Evolutionary conservation across 2,329 filamentous ascomycete genomes (phyloP).

Genomic region (Amphichorda felina): DNA sequence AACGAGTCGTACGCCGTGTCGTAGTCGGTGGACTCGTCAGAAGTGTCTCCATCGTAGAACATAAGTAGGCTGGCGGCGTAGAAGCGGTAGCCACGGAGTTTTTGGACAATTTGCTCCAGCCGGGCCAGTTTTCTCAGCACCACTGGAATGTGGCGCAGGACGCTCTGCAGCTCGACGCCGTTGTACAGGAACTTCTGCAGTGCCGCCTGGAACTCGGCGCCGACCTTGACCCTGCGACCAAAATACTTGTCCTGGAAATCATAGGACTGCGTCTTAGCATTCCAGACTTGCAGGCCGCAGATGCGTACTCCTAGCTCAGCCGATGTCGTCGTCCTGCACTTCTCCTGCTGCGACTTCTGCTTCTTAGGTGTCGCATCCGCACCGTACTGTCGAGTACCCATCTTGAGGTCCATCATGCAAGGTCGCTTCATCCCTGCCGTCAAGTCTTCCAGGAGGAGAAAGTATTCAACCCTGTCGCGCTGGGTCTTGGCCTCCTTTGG

Average conservation of each 20-base stretch:
- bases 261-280: constrained; percentile 69
- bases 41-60: constrained; percentile 82
- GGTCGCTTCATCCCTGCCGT: constrained; percentile 94
- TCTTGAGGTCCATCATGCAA: constrained; percentile 95
- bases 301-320: constrained; percentile 83
- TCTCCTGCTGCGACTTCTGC: constrained; percentile 81
- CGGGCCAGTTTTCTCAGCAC: constrained; percentile 75
- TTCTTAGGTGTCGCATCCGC: constrained; percentile 89
- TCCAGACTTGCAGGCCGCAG: constrained; percentile 95
- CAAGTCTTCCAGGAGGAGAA: constrained; percentile 84
- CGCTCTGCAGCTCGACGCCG: constrained; percentile 67
- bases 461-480: constrained; percentile 70
- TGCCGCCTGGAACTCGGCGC: constrained; percentile 78
- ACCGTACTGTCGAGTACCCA: constrained; percentile 96
- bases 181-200: constrained; percentile 86
- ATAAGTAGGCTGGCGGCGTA: constrained; percentile 92
- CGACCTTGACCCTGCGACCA: constrained; percentile 77
- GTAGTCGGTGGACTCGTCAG: constrained; percentile 32
- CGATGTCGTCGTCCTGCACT: constrained; percentile 87
- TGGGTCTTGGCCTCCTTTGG: constrained; percentile 65
- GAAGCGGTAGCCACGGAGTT: constrained; percentile 77
- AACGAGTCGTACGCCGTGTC: constrained; percentile 44
- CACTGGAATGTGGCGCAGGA: constrained; percentile 76
- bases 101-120: constrained; percentile 72
- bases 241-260: constrained; percentile 99